These are phyloP conservation scores for Aspergillaceae sp. DNA, from an alignment of 2,329 filamentous ascomycete genomes.

Conservation along the genomic window DNA sequence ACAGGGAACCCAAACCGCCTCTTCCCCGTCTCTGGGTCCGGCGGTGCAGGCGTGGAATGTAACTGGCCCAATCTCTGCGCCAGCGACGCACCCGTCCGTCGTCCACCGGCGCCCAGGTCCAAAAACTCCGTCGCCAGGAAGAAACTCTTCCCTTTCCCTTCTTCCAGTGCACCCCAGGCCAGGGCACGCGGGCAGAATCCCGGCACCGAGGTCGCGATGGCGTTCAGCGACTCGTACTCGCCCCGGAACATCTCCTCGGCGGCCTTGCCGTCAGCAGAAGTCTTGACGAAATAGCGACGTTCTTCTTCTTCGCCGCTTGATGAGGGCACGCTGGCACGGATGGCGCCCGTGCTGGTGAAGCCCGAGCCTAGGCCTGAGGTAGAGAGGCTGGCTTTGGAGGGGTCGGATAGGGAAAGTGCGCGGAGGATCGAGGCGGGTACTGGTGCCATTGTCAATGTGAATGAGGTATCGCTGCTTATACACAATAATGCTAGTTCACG, in stretches of 20 bases:
- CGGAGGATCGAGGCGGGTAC: constrained; percentile 27
- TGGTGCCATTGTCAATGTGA: constrained; percentile 17
- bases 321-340: constrained; percentile 24
- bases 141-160: constrained; percentile 35
- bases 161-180: constrained; percentile 56
- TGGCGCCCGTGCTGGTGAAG: constrained; percentile 38
- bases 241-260: constrained; percentile 46
- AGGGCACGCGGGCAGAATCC: constrained; percentile 67
- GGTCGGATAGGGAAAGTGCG: constrained; percentile 29
- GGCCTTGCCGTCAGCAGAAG: constrained; percentile 21
- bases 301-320: constrained; percentile 15
- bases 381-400: constrained; percentile 27
- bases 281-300: constrained; percentile 35
- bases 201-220: constrained; percentile 64
- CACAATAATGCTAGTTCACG: too few relatives aligned
- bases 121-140: constrained; percentile 72
- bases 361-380: constrained; percentile 33
- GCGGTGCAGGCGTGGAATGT: constrained; percentile 65
- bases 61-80: constrained; percentile 69
- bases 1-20: constrained; percentile 75
- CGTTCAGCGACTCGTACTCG: constrained; percentile 75
- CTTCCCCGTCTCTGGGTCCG: constrained; percentile 16
- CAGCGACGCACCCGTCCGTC: constrained; percentile 45
- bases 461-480: too few relatives aligned
- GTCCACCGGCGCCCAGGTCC: constrained; percentile 47